These are phyloP conservation scores for Rhizophlyctis rosea DNA, from an alignment of 192 early-diverging fungal genomes.

Conservation along the genomic window DNA sequence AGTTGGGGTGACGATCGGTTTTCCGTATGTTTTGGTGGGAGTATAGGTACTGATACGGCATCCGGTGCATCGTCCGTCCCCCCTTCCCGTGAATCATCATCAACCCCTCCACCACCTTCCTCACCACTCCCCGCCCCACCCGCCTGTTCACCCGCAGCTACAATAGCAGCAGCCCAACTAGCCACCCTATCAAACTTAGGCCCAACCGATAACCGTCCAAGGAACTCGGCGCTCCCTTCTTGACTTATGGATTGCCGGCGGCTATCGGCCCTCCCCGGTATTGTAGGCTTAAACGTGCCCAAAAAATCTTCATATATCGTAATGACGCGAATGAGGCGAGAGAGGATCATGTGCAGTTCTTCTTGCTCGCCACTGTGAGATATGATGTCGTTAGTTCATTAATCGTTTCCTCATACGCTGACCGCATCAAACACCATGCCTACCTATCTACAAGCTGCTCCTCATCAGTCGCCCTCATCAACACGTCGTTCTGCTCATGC, in stretches of 20 bases:
- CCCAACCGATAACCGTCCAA: not conserved
- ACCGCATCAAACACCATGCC: not conserved
- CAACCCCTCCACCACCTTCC: no score
- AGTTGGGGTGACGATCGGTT: no score
- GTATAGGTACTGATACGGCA: no score
- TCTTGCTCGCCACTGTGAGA: constrained; percentile 37
- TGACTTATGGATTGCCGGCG: no score
- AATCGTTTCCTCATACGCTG: not conserved
- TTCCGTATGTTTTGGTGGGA: no score
- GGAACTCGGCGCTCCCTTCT: not conserved
- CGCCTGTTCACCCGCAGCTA: no score
- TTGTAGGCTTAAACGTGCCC: not conserved
- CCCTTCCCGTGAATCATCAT: no score
- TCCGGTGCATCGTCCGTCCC: no score
- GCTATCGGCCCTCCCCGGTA: not conserved
- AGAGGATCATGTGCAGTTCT: constrained; percentile 34
- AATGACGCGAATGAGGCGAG: constrained; percentile 45
- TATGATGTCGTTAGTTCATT: not conserved
- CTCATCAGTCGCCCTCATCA: constrained; percentile 47
- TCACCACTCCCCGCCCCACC: no score
- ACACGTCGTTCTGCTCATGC: constrained; percentile 44
- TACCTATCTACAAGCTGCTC: constrained; percentile 48
- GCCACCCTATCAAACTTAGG: not conserved
- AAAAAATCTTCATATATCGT: constrained; percentile 48
- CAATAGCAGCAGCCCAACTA: not conserved